Evolutionary conservation across 352 stramenopile genomes (phyloP).

Genomic region (Pythium folliculosum): DNA sequence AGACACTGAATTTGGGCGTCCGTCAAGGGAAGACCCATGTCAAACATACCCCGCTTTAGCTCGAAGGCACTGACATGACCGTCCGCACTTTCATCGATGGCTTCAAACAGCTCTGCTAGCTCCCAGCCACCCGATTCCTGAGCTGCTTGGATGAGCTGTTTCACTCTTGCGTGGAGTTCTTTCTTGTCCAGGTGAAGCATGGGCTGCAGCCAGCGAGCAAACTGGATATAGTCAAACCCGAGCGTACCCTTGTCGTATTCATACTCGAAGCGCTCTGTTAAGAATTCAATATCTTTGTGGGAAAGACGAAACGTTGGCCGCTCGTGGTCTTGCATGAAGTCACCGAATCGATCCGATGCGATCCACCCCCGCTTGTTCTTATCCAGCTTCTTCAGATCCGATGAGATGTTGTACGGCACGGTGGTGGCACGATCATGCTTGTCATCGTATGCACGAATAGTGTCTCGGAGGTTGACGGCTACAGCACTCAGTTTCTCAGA

Average conservation of each 20-base stretch:
- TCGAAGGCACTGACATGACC: slow-evolving; percentile 53
- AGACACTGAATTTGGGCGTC: slow-evolving; percentile 64
- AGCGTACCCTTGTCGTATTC: slow-evolving; percentile 57
- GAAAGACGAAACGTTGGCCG: slow-evolving; percentile 47
- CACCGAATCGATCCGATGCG: slow-evolving; percentile 26
- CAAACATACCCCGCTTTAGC: slow-evolving; percentile 55
- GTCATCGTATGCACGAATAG: slow-evolving; percentile 56
- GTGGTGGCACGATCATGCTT: slow-evolving; percentile 45
- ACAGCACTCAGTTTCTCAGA: slow-evolving; percentile 62
- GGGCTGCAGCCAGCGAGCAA: slow-evolving; percentile 68
- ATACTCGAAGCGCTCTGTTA: slow-evolving; percentile 70
- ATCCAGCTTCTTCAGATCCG: slow-evolving; percentile 52
- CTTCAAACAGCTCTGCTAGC: slow-evolving; percentile 55
- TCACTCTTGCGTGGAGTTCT: slow-evolving; percentile 52
- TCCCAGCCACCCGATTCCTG: slow-evolving; percentile 46
- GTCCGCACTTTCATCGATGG: slow-evolving; percentile 60
- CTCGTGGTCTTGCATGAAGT: slow-evolving; percentile 30
- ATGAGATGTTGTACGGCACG: slow-evolving; percentile 44
- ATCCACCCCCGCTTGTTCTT: slow-evolving; percentile 61
- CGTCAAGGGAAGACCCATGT: slow-evolving; percentile 70
- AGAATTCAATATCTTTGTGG: slow-evolving; percentile 30
- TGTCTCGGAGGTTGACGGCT: slow-evolving; percentile 42
- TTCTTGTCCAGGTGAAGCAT: slow-evolving; percentile 62
- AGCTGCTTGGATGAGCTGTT: slow-evolving; percentile 42
- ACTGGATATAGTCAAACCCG: slow-evolving; percentile 71